Conservation (phyloP, 202 grass and related monocot genomes). For the Elaeis oleifera region DNA sequence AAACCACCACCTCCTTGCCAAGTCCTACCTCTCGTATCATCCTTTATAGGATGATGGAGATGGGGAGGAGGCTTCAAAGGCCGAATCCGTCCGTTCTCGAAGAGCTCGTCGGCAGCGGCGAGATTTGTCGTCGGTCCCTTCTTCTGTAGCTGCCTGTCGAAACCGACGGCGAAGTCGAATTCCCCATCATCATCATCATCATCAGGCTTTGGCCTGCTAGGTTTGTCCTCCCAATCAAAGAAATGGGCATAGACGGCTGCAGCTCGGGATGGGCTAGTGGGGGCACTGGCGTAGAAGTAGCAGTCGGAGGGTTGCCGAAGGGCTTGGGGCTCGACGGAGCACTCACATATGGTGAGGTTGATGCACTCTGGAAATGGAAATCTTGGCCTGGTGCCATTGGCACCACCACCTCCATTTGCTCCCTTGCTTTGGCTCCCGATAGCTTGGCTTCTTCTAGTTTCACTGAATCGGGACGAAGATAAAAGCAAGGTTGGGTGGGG, state of each 20-base stretch:
- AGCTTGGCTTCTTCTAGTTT: too few species aligned
- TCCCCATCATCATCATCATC: not conserved
- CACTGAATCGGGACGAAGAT: too few species aligned
- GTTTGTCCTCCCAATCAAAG: conserved; percentile 20
- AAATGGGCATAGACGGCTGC: conserved; percentile 1
- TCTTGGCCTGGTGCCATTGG: conserved; percentile 37
- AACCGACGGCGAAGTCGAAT: conserved; percentile 58
- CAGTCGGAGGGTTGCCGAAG: conserved; percentile 27
- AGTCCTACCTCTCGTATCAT: not conserved
- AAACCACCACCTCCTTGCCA: conserved; percentile 19
- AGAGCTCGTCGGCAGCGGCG: conserved; percentile 87
- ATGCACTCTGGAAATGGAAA: too few species aligned
- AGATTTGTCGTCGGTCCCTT: conserved; percentile 25
- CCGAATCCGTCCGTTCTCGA: conserved; percentile 88
- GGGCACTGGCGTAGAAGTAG: conserved; percentile 70
- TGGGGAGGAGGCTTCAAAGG: conserved; percentile 34
- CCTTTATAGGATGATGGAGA: conserved; percentile 9
- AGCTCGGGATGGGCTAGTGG: conserved; percentile 56
- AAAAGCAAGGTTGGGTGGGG: too few species aligned
- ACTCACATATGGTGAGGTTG: conserved; percentile 9
- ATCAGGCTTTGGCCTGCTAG: too few species aligned
- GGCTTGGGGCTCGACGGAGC: conserved; percentile 69
- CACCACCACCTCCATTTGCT: conserved; percentile 49
- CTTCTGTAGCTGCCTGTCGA: conserved; percentile 39
- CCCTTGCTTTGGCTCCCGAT: too few species aligned